Conservation (phyloP, 2,329 filamentous ascomycete species). For the Colletotrichum melonis region DNA sequence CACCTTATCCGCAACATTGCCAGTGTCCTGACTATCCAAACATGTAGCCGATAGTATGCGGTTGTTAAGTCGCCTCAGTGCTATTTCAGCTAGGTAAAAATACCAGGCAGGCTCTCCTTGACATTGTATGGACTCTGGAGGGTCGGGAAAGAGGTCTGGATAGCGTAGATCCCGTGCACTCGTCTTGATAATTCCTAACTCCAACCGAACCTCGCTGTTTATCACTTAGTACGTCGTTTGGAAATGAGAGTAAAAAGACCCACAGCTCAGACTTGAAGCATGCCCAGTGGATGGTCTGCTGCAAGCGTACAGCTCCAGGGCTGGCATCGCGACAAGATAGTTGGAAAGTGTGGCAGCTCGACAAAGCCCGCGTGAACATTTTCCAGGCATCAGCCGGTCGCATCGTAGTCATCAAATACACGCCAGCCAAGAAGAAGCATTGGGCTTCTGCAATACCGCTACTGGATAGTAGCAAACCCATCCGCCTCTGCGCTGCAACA, state of each 20-base stretch:
- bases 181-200: constrained; percentile 38
- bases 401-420: constrained; percentile 36
- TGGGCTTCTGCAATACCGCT: constrained; percentile 30
- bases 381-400: constrained; percentile 35
- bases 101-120: constrained; percentile 37
- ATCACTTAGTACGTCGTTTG: not conserved
- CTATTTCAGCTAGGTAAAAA: constrained; percentile 40
- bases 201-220: constrained; percentile 37
- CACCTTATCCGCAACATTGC: not conserved
- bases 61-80: constrained; percentile 26
- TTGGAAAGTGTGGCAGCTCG: constrained; percentile 27
- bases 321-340: not conserved
- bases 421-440: constrained; percentile 35
- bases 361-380: constrained; percentile 36
- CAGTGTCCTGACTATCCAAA: constrained; percentile 11
- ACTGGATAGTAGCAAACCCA: constrained; percentile 28
- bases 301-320: not conserved
- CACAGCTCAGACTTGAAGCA: constrained; percentile 41
- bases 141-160: constrained; percentile 38
- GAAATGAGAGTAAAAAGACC: not conserved
- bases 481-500: constrained; percentile 26
- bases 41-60: constrained; percentile 18
- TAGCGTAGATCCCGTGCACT: constrained; percentile 38
- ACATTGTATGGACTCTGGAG: constrained; percentile 31
- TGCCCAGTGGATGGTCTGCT: constrained; percentile 42